Percentiles rank a stretch among this genome's conserved stretches.
Evolutionary conservation across 2,329 filamentous ascomycete genomes (phyloP).

Genomic region (Colletotrichum sp.): DNA sequence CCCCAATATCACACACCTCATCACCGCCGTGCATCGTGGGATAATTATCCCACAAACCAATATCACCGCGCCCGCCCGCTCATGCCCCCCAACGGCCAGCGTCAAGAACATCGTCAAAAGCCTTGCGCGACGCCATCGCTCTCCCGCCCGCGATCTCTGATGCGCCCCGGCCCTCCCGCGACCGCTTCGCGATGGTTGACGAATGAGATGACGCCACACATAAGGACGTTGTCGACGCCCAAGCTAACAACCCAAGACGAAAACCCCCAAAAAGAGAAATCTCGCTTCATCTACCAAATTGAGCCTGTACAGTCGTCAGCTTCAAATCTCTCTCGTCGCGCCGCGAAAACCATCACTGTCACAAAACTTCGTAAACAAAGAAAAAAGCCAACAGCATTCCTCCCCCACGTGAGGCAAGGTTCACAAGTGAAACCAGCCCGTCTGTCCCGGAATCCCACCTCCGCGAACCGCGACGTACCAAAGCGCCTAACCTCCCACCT

Average conservation of each 20-base stretch:
- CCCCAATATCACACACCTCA: not conserved
- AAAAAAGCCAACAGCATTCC: not conserved
- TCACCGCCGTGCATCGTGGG: not conserved
- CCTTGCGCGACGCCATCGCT: not conserved
- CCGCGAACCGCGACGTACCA: conserved; percentile 1
- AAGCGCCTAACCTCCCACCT: not conserved
- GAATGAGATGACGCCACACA: not conserved
- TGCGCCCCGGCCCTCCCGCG: conserved; percentile 4
- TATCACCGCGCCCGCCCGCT: not conserved
- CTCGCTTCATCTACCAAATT: not conserved
- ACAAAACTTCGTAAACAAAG: not conserved
- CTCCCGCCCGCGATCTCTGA: not conserved
- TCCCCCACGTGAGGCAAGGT: not conserved
- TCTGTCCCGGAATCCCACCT: conserved; percentile 4
- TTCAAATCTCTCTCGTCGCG: not conserved
- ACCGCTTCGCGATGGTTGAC: not conserved
- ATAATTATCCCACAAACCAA: not conserved
- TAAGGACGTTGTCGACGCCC: not conserved
- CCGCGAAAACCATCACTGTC: not conserved
- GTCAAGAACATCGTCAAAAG: not conserved
- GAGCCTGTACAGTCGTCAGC: not conserved
- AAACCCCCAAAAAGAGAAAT: not conserved
- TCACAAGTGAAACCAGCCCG: conserved; percentile 11
- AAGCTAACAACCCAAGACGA: not conserved
- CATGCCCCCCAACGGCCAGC: not conserved